Evolutionary conservation across 352 stramenopile species (phyloP).

Genomic region (Phytophthora chlamydospora): DNA sequence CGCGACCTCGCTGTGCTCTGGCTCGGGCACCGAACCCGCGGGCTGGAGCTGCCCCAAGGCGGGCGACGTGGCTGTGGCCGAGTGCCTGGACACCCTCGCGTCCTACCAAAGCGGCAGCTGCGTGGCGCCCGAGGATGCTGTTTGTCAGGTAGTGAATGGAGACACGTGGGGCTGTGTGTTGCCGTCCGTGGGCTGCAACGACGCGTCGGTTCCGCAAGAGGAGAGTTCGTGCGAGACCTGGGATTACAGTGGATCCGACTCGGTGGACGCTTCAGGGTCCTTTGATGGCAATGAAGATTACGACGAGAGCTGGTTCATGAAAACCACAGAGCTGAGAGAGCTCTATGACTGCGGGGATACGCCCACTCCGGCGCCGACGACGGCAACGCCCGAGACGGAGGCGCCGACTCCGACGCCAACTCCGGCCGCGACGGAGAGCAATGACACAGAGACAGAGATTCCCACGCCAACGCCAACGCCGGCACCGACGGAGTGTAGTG

Average conservation of each 20-base stretch:
- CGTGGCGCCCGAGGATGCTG: constrained; percentile 43
- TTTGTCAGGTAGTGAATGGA: constrained; percentile 39
- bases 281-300: constrained; percentile 35
- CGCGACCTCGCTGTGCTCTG: constrained; percentile 31
- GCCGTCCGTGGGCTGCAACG: constrained; percentile 42
- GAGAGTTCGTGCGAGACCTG: constrained; percentile 36
- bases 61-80: constrained; percentile 37
- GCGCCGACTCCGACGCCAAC: constrained; percentile 3
- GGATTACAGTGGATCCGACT: constrained; percentile 37
- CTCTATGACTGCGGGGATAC: constrained; percentile 32
- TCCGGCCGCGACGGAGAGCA: constrained; percentile 5
- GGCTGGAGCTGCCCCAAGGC: constrained; percentile 42
- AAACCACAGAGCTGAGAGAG: constrained; percentile 32
- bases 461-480: constrained; percentile 9
- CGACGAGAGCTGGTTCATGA: constrained; percentile 40
- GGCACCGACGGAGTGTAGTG: background rate
- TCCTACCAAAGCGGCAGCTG: constrained; percentile 36
- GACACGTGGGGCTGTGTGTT: constrained; percentile 55
- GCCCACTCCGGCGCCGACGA: constrained; percentile 37
- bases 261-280: constrained; percentile 21
- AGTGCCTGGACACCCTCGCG: constrained; percentile 45
- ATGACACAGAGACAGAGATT: constrained; percentile 9
- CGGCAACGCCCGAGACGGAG: constrained; percentile 14
- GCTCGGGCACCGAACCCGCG: constrained; percentile 31
- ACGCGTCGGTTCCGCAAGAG: background rate